phyloP scores from a whole-genome alignment of 306 rosid species.

The Cucurbita pepo region DNA sequence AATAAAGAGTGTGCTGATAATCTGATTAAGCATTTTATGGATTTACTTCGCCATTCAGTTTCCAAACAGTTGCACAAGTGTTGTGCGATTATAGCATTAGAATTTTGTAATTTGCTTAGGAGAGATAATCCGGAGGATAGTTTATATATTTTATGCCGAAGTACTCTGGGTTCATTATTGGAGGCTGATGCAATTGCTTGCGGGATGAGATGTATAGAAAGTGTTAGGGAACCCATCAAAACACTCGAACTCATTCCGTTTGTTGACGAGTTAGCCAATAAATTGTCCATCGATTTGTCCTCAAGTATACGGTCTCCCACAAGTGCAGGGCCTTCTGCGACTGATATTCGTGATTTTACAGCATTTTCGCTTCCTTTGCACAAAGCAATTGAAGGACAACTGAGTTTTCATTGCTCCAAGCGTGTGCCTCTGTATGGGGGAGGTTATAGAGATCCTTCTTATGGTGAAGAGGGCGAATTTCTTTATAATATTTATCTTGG shows the following conservation, averaged over 20 bases:
- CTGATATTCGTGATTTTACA: conserved; percentile 35
- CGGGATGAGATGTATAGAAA: conserved; percentile 4
- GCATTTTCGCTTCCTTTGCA: conserved; percentile 30
- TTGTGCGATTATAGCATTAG: conserved; percentile 30
- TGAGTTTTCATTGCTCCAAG: conserved; percentile 5
- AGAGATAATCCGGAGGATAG: conserved; percentile 24
- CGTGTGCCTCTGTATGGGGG: background rate
- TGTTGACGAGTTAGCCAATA: conserved; percentile 30
- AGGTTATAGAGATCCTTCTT: conserved; percentile 10
- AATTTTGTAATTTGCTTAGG: conserved; percentile 54
- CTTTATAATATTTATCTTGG: conserved; percentile 17
- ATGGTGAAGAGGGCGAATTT: conserved; percentile 25
- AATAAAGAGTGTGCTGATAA: conserved; percentile 25
- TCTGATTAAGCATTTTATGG: conserved; percentile 29
- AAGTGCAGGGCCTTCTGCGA: conserved; percentile 20
- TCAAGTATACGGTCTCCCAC: conserved; percentile 27
- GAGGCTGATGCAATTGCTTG: conserved; percentile 8
- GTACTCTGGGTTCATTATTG: conserved; percentile 30
- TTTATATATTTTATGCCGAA: conserved; percentile 39
- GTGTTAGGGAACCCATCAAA: conserved; percentile 10
- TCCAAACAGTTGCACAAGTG: conserved; percentile 16
- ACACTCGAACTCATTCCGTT: conserved; percentile 32
- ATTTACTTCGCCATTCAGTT: conserved; percentile 3
- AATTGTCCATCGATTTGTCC: conserved; percentile 31
- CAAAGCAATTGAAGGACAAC: conserved; percentile 2